These are phyloP conservation scores for Candida labiduridarum DNA, from an alignment of 1,139 yeast genomes.

Conservation along the genomic window DNA sequence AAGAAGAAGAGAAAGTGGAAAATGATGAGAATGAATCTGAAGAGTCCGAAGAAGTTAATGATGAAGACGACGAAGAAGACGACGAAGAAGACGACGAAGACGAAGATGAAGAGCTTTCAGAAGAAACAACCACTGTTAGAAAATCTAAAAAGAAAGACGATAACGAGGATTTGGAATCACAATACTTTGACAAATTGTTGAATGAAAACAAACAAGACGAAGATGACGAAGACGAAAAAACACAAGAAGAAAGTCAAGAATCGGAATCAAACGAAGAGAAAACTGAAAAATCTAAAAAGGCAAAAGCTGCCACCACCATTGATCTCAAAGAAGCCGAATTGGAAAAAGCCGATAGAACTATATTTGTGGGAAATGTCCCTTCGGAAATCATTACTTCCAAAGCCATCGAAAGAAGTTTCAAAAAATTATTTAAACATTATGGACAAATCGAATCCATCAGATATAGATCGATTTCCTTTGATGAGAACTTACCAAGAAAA, in stretches of 20 bases:
- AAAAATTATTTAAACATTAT: conserved; percentile 54
- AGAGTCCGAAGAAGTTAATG: conserved; percentile 19
- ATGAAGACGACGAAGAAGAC: conserved; percentile 16
- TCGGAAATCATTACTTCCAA: conserved; percentile 67
- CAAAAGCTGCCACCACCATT: conserved; percentile 41
- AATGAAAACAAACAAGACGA: conserved; percentile 25
- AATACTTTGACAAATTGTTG: conserved; percentile 46
- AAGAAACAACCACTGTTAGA: conserved; percentile 19
- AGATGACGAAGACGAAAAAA: conserved; percentile 19
- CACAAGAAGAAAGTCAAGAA: conserved; percentile 19
- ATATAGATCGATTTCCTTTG: conserved; percentile 90
- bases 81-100: conserved; percentile 17
- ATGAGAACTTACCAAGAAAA: conserved; percentile 86
- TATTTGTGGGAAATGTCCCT: conserved; percentile 88
- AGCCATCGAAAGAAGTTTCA: conserved; percentile 61
- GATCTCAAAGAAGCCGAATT: conserved; percentile 69
- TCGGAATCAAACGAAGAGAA: conserved; percentile 15
- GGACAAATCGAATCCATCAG: conserved; percentile 77
- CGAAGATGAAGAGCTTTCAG: too few species aligned
- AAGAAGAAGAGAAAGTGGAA: conserved; percentile 15
- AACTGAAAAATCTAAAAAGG: conserved; percentile 13
- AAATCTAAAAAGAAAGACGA: conserved; percentile 33
- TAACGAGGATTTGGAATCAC: conserved; percentile 50
- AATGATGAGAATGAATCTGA: conserved; percentile 14
- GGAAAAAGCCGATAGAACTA: conserved; percentile 83